Base-by-base conservation (phyloP, 768 basidiomycete species). In the Termitomyces sp. region DNA sequence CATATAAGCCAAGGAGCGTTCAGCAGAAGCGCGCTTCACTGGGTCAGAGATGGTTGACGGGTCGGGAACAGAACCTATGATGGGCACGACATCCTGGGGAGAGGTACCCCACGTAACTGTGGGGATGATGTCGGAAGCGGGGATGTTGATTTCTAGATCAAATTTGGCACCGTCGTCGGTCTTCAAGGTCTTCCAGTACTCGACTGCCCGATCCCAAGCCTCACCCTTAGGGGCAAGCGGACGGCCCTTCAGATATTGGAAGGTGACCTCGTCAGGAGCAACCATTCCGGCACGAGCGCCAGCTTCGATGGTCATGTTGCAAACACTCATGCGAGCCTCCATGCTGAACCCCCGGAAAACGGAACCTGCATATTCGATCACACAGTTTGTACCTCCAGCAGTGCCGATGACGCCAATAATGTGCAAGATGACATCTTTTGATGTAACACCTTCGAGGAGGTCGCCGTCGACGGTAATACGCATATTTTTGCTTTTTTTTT, bases 221-320 rank as follows among this genome's bases (percentile, higher is more conserved):
- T 90, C 90, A 58, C 88, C 85, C 74, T 88, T 86, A 34, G 93
- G 93, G 30, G 88, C 83, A 50, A 95, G 78, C 43, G 93, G 93
- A 46, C 92, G 86, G 49, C 86, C 82, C 56, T 82, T 83, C 60
- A 95, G 86, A 72, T 95, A 95, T 32, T 82, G 79, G 67, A 95
- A 93, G 12, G 93, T 95, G 59, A 87, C 76, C 27, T 94, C 88
- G 68, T 95, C 93, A 1, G 93, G 93, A 18, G 91, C 93, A 57
- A 95, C 82, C 92, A 95, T 93, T 52, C 93, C 93, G 12, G 93
- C 93, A 66, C 93, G 84, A 64, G 93, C 93, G 66, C 93, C 93
- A 56, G 87, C 93, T 71, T 95, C 93, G 67, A 95, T 95, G 58
- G 92, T 94, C 93, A 95, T 95, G 75, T 95, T 95, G 76, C 93